Evolutionary conservation across 495 filamentous ascomycete species (phyloP).

Genomic region (Achaetomiella virescens): DNA sequence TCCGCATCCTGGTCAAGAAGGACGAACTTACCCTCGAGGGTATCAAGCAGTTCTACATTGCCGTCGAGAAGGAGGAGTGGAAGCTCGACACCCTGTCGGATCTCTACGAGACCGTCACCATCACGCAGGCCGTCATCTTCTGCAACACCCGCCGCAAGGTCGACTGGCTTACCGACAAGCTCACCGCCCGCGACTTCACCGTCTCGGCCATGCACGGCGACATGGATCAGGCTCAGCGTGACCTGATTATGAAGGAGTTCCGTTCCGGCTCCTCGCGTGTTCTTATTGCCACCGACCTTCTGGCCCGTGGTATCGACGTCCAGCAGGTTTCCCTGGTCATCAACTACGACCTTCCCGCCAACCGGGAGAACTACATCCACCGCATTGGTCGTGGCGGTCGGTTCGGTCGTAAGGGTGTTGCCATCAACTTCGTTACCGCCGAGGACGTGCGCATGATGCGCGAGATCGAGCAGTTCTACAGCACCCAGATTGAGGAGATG

Average conservation of each 20-base stretch:
- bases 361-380: conserved; percentile 99
- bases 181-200: conserved; percentile 96
- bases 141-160: conserved; percentile 99
- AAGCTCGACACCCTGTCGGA: conserved; percentile 99
- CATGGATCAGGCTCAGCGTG: conserved; percentile 96
- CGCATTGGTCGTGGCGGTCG: conserved; percentile 92
- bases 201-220: conserved; percentile 98
- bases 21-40: conserved; percentile 97
- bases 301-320: conserved; percentile 97
- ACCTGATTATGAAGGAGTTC: conserved; percentile 99
- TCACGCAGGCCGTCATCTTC: conserved; percentile 99
- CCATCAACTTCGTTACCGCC: conserved; percentile 98
- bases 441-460: conserved; percentile 96
- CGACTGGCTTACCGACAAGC: conserved; percentile 98
- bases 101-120: conserved; percentile 97
- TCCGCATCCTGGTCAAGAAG: conserved; percentile 98
- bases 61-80: conserved; percentile 99
- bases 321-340: conserved; percentile 99
- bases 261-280: conserved; percentile 92
- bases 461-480: conserved; percentile 95
- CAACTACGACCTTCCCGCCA: conserved; percentile 97
- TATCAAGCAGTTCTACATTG: conserved; percentile 99
- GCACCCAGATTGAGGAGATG: conserved; percentile 99
- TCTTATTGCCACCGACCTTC: conserved; percentile 95
- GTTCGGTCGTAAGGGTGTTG: conserved; percentile 97